Conservation (phyloP, 2,329 filamentous ascomycete genomes). For the Fusarium lyarnte region DNA sequence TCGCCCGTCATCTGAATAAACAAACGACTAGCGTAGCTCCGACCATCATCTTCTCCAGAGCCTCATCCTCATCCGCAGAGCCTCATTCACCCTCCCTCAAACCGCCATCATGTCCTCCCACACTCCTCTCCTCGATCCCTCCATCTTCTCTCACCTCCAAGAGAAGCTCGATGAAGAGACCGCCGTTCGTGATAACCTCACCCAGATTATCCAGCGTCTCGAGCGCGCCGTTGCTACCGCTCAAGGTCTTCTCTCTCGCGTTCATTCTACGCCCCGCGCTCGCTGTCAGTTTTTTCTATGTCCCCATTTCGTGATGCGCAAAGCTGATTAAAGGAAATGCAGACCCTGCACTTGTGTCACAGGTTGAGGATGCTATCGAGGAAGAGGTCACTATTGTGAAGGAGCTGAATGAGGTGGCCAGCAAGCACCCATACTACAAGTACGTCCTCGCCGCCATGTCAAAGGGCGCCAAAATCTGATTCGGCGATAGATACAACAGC, state of each 20-base stretch:
- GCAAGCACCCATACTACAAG: constrained; percentile 96
- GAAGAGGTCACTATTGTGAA: constrained; percentile 76
- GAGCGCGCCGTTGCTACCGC: constrained; percentile 85
- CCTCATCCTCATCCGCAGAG: constrained; percentile 34
- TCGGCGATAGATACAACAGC: constrained; percentile 71
- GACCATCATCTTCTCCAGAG: constrained; percentile 14
- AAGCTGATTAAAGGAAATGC: not conserved
- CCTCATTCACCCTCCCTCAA: constrained; percentile 20
- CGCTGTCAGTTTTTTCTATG: constrained; percentile 54
- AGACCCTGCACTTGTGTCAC: constrained; percentile 73
- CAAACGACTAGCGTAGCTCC: constrained; percentile 16
- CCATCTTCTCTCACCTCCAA: constrained; percentile 89
- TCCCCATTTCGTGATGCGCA: not conserved
- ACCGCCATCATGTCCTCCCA: constrained; percentile 45
- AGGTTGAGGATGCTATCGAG: constrained; percentile 76
- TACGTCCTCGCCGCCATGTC: constrained; percentile 50
- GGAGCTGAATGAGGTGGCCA: constrained; percentile 77
- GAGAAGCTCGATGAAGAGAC: constrained; percentile 89
- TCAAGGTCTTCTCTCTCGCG: constrained; percentile 85
- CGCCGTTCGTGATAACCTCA: constrained; percentile 82
- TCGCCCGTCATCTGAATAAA: not conserved
- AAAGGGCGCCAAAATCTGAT: constrained; percentile 9
- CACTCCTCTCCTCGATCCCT: constrained; percentile 69
- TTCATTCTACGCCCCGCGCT: constrained; percentile 83
- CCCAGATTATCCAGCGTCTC: constrained; percentile 81